These are phyloP conservation scores for Clarireedia sp. DNA, from an alignment of 2,329 filamentous ascomycete species.

Conservation along the genomic window DNA sequence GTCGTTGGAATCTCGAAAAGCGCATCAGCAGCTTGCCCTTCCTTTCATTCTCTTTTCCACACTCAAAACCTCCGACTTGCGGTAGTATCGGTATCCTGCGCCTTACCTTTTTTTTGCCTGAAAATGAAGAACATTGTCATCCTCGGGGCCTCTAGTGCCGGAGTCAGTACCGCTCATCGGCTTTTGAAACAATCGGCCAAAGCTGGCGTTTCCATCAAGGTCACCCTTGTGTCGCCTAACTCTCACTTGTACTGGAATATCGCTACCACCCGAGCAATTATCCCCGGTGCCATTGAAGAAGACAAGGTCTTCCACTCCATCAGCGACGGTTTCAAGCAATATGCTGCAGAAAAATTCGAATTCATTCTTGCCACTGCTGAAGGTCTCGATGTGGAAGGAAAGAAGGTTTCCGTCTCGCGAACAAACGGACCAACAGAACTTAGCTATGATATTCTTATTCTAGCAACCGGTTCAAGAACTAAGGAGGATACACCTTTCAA, in stretches of 20 bases:
- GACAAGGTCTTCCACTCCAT: constrained; percentile 33
- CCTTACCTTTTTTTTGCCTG: no score
- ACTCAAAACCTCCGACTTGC: no score
- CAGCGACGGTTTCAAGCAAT: constrained; percentile 39
- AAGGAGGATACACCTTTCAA: constrained; percentile 42
- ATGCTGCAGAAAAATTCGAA: constrained; percentile 41
- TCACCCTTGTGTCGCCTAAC: constrained; percentile 46
- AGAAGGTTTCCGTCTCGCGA: constrained; percentile 35
- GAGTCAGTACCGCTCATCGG: constrained; percentile 27
- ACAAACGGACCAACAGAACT: constrained; percentile 27
- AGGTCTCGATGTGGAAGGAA: constrained; percentile 34
- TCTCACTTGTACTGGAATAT: constrained; percentile 43
- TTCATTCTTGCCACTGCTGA: constrained; percentile 43
- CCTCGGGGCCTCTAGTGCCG: constrained; percentile 27
- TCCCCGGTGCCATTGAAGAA: constrained; percentile 36
- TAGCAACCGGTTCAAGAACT: constrained; percentile 44
- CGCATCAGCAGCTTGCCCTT: no score
- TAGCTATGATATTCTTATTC: constrained; percentile 43
- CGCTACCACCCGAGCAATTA: constrained; percentile 38
- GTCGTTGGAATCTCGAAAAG: no score
- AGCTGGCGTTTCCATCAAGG: constrained; percentile 34
- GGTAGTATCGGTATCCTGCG: no score
- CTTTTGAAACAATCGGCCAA: constrained; percentile 24
- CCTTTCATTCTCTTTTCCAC: no score
- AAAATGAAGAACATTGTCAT: constrained; percentile 23